These are phyloP conservation scores for Groenewaldozyma salmanticensis DNA, from an alignment of 805 yeast genomes.

Conservation along the genomic window DNA sequence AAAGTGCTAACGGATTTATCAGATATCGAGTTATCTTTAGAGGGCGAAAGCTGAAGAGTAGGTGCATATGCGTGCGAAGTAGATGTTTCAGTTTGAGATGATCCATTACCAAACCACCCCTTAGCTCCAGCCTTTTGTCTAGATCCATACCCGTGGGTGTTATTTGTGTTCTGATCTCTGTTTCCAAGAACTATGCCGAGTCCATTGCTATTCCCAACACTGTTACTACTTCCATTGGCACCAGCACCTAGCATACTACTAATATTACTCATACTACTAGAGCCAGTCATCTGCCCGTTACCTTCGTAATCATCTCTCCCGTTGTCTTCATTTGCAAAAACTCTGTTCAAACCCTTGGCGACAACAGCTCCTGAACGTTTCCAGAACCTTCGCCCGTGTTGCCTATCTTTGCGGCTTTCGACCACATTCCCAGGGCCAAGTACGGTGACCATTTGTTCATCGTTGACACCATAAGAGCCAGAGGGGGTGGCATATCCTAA, in stretches of 20 bases:
- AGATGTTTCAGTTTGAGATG: background rate
- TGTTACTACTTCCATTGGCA: constrained; percentile 1
- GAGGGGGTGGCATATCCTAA: constrained; percentile 9
- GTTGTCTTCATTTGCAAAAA: constrained; percentile 21
- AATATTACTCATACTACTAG: constrained; percentile 3
- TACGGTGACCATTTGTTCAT: constrained; percentile 22
- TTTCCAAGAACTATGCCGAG: background rate
- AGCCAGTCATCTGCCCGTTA: background rate
- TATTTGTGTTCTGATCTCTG: background rate
- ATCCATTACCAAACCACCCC: background rate
- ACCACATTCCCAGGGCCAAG: constrained; percentile 18
- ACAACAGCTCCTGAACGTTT: constrained; percentile 28
- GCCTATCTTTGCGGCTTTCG: constrained; percentile 17
- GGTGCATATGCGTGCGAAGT: background rate
- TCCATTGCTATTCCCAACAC: constrained; percentile 12
- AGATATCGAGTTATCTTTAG: background rate
- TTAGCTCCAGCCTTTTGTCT: background rate
- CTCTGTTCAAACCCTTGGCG: constrained; percentile 29
- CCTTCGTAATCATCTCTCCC: background rate
- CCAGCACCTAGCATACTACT: constrained; percentile 1
- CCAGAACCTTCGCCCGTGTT: constrained; percentile 24
- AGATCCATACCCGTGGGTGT: background rate
- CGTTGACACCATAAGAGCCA: constrained; percentile 8
- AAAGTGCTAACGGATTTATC: constrained; percentile 20
- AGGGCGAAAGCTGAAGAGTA: background rate